A percentile compares a stretch with the other conserved stretches of the same genome.
Evolutionary conservation across 1,284 basidiomycete genomes (phyloP).

Genomic region (Afroboletus lepidellus): DNA sequence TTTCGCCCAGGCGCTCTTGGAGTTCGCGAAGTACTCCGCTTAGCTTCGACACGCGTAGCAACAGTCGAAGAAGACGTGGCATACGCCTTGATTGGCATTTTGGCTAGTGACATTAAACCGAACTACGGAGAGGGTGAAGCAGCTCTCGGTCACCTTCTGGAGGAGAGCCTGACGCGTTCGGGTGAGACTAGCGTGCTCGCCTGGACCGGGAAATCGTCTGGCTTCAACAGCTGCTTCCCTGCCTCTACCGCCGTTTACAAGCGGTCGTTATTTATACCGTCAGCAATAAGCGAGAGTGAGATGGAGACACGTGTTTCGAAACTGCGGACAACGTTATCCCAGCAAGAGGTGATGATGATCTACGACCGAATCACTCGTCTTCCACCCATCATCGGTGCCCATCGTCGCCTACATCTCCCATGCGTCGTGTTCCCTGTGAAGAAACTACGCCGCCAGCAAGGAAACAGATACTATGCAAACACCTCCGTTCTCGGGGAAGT

Average conservation of each 20-base stretch:
- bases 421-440: constrained; percentile 3
- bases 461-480: neutral
- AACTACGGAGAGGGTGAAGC: constrained; percentile 1
- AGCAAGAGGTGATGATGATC: constrained; percentile 5
- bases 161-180: neutral
- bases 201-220: neutral
- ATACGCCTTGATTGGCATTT: constrained; percentile 1
- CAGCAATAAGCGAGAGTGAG: neutral
- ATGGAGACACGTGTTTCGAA: neutral
- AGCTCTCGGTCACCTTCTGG: neutral
- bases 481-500: neutral
- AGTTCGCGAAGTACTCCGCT: neutral
- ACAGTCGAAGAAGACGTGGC: neutral
- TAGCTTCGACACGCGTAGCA: neutral
- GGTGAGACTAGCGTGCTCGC: neutral
- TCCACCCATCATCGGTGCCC: neutral
- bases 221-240: neutral
- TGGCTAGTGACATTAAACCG: neutral
- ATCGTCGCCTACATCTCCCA: constrained; percentile 1
- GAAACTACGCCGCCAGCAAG: neutral
- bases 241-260: neutral
- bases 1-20: neutral
- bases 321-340: constrained; percentile 4
- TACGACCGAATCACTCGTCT: constrained; percentile 8
- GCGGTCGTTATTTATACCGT: neutral